Conservation (phyloP, 768 basidiomycete genomes). For the Hygrocybe punicea region DNA sequence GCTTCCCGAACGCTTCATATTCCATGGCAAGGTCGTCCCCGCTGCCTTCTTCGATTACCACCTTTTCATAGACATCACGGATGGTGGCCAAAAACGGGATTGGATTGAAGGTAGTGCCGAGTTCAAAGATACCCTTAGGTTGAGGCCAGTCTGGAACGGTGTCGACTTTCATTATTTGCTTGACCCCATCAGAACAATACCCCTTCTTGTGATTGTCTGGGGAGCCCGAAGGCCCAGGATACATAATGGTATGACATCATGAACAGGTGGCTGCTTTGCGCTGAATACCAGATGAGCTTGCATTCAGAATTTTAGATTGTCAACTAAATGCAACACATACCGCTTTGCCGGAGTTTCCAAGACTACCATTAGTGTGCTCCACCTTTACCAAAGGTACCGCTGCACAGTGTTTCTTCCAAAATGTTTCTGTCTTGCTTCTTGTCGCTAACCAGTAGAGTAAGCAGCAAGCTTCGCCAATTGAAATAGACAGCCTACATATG, state of each 20-base stretch:
- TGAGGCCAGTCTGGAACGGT: neutral
- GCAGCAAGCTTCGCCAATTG: neutral
- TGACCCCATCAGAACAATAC: neutral
- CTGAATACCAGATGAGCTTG: neutral
- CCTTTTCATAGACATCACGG: slow-evolving; percentile 4
- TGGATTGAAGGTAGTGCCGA: neutral
- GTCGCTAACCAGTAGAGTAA: neutral
- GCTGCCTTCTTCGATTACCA: neutral
- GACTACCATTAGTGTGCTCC: neutral
- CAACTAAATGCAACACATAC: neutral
- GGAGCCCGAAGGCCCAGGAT: neutral
- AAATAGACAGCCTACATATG: neutral
- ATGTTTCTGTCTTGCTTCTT: neutral
- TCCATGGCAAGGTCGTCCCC: neutral
- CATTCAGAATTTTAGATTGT: neutral
- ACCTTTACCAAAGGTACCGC: neutral
- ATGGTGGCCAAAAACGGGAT: neutral
- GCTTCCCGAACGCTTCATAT: neutral
- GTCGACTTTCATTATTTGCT: neutral
- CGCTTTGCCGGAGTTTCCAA: neutral
- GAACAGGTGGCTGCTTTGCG: neutral
- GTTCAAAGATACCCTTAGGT: neutral
- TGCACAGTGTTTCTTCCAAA: neutral
- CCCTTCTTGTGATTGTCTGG: neutral
- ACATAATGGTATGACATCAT: neutral